Evolutionary conservation across 495 filamentous ascomycete genomes (phyloP), one percentile per base, ranked within the genome.

Genomic region (Trichoderma gamsii): DNA sequence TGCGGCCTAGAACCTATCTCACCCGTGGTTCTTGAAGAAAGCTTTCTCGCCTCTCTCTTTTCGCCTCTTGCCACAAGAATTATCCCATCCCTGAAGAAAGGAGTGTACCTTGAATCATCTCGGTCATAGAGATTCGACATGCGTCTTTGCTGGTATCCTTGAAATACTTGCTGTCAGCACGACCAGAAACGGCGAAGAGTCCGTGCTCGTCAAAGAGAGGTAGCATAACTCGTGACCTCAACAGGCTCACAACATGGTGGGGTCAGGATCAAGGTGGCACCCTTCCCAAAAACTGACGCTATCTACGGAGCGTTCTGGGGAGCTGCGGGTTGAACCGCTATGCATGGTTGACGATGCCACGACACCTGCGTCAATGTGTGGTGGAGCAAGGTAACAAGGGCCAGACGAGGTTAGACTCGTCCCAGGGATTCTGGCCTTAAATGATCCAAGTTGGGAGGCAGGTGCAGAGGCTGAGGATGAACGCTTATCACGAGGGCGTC

Each of bases 311-410:
- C 25, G 56, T n/a, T 11, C 56, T 61, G 56, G 56, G 56, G 56
- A 61, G 56, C 27, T 13, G 27, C 56, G 56, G 56, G 56, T 61
- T 61, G 56, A 61, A 61, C 56, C 56, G 56, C 27, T 32, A 61
- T 61, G 56, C 56, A 61, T 61, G 56, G 56, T 61, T 61, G 56
- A 61, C 56, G 56, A 61, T 61, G 56, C 56, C 56, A 61, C 56
- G 56, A 61, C 56, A 61, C 56, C 25, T 61, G 56, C 56, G 13
- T 61, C 56, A 25, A 25, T 9, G 27, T 61, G 56, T 61, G 56
- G 56, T 23, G 56, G 56, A 32, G 25, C 49, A n/a, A 21, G 49
- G 49, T 23, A 52, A 21, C n/a, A 5, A 32, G 56, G 23, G n/a
- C 56, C 56, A 61, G 56, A 27, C 23, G 27, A 15, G 56, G 56